Evolutionary conservation across 345 rosid genomes (phyloP).

Genomic region (Eucalyptus sp.): DNA sequence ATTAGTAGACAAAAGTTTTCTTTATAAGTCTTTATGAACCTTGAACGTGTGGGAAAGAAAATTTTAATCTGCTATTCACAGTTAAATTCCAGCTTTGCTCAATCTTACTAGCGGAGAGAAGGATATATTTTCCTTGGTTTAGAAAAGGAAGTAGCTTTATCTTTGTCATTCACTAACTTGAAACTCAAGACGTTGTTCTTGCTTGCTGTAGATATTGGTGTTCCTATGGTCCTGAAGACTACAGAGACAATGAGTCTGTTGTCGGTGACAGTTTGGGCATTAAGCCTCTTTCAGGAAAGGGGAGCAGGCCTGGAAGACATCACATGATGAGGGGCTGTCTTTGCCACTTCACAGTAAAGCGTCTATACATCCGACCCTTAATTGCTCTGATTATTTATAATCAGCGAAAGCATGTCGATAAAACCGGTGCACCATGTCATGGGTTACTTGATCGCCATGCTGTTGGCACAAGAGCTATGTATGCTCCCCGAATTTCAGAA

Average conservation of each 20-base stretch:
- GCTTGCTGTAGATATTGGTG: conserved; percentile 40
- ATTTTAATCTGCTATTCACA: neutral
- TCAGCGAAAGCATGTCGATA: conserved; percentile 41
- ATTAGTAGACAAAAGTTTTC: neutral
- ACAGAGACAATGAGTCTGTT: conserved; percentile 15
- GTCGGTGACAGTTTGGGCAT: conserved; percentile 17
- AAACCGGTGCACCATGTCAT: conserved; percentile 38
- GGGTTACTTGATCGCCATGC: conserved; percentile 41
- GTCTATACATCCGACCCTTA: conserved; percentile 27
- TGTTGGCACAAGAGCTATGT: conserved; percentile 50
- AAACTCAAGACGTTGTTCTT: neutral
- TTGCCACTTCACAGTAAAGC: conserved; percentile 50
- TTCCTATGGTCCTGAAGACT: conserved; percentile 48
- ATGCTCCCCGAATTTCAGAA: conserved; percentile 49
- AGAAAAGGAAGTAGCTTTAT: neutral
- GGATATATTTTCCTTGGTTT: neutral
- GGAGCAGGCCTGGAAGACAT: conserved; percentile 46
- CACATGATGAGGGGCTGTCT: conserved; percentile 54
- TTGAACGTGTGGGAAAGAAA: neutral
- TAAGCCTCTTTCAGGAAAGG: conserved; percentile 29
- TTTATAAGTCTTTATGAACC: neutral
- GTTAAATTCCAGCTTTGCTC: neutral
- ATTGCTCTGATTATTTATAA: conserved; percentile 41
- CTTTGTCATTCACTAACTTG: neutral
- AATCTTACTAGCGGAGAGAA: neutral